phyloP scores from a whole-genome alignment of 2,329 filamentous ascomycete species.

The Hortaea sp. region DNA sequence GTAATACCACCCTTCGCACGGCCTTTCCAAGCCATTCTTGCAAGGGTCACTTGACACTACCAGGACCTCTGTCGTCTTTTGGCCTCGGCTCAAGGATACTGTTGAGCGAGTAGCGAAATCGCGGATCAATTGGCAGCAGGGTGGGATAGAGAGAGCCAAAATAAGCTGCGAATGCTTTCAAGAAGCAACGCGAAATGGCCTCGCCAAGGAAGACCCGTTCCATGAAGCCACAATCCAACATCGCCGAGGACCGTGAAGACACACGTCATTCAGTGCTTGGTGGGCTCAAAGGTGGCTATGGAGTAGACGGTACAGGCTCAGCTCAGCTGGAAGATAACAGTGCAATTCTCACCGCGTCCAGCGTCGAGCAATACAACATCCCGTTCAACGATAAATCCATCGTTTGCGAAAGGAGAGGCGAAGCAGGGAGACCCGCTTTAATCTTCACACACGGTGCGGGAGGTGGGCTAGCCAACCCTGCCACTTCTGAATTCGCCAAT shows the following conservation, averaged over 20 bases:
- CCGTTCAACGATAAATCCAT: slow-evolving; percentile 13
- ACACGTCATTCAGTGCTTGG: neutral
- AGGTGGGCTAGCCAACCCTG: slow-evolving; percentile 30
- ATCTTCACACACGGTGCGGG: slow-evolving; percentile 39
- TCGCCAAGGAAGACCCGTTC: neutral
- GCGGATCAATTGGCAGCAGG: too few species aligned
- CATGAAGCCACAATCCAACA: neutral
- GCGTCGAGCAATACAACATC: slow-evolving; percentile 7
- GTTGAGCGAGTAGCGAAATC: too few species aligned
- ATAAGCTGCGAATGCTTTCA: too few species aligned
- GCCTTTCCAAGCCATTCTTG: too few species aligned
- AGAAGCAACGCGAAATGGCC: neutral
- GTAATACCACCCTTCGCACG: too few species aligned
- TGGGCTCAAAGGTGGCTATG: neutral
- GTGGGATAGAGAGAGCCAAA: too few species aligned
- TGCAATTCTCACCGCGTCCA: neutral
- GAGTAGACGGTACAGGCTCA: neutral
- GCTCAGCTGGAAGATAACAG: neutral
- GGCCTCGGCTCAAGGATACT: too few species aligned
- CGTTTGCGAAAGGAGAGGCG: slow-evolving; percentile 8
- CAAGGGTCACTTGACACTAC: too few species aligned
- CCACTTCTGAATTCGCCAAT: slow-evolving; percentile 29
- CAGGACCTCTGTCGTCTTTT: too few species aligned
- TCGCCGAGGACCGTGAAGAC: neutral
- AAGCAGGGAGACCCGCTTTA: slow-evolving; percentile 9